Base-by-base conservation (phyloP, 2,329 filamentous ascomycete genomes). In the Diaporthe amygdali region DNA sequence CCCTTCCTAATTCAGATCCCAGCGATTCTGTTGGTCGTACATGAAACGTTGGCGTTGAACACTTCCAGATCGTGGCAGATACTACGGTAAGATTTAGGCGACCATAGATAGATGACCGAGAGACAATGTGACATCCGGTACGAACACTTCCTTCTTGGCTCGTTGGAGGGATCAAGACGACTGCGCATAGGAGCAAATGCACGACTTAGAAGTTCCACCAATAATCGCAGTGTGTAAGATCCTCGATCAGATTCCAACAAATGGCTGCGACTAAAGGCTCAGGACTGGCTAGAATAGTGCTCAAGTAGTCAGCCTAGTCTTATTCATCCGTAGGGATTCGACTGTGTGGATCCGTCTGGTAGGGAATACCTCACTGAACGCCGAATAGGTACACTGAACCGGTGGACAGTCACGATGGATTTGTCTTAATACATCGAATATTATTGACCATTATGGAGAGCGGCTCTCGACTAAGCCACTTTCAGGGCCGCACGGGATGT, bases 401-500 rank as follows among this genome's bases (percentile, higher is more conserved):
- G 39, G 56, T 47, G 56, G 56, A 22, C 41, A 63, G 56, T 46
- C 20, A 34, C 20, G 41, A 63, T 34, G 41, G 41, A 47, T 25
- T 63, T 34, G 59, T 63, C 41, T 63, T 47, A 63, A 63, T 63
- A 47, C 41, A 22, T 37, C 59, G 41, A 47, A 34, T 63, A 63
- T 63, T 32, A 34, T 41, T 34, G 41, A 63, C 27, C 39, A 17
- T 15, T 63, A 34, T 63, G 56, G 56, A 34, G 37, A 5, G 27
- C 39, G 32, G 25, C 41, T 32, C 39, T 32, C 59, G 41, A 47
- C 59, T 63, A 63, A 47, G n/a, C 59, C 59, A 22, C 59, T 47
- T 63, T 63, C 59, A 63, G 59, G 41, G 7, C 46, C 39, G 59
- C 59, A 63, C 59, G 59, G 59, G 41, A 47, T 63, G 6, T 63